Evolutionary conservation across 2,329 filamentous ascomycete genomes (phyloP).

Genomic region (Arthrocladium fulminans): DNA sequence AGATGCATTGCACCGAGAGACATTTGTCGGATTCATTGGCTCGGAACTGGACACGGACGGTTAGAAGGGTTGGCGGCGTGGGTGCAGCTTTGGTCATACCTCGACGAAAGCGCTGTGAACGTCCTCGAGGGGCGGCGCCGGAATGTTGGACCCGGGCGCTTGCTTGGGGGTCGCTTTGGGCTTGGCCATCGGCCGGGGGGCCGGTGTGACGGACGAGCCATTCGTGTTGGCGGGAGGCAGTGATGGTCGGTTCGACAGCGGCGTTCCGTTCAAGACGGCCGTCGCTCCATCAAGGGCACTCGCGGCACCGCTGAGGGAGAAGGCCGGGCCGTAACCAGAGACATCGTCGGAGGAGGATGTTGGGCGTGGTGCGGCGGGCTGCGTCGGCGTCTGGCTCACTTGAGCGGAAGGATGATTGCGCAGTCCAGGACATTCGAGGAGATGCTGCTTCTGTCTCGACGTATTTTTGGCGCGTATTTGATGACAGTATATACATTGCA

Average conservation of each 20-base stretch:
- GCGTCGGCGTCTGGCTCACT: conserved; percentile 13
- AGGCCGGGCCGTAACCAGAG: conserved; percentile 35
- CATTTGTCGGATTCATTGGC: conserved; percentile 29
- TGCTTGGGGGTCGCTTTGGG: conserved; percentile 18
- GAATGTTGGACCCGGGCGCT: conserved; percentile 30
- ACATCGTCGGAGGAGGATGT: conserved; percentile 30
- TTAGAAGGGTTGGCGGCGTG: not conserved
- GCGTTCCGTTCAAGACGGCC: conserved; percentile 8
- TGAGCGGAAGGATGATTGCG: conserved; percentile 33
- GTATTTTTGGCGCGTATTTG: conserved; percentile 47
- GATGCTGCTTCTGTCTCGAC: conserved; percentile 44
- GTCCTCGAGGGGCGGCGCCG: conserved; percentile 40
- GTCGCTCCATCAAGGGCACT: conserved; percentile 8
- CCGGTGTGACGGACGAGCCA: conserved; percentile 12
- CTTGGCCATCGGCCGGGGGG: conserved; percentile 17
- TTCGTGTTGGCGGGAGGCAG: conserved; percentile 27
- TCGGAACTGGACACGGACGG: conserved; percentile 10
- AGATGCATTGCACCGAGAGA: conserved; percentile 43
- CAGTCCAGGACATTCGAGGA: conserved; percentile 42
- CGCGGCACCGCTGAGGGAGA: conserved; percentile 8
- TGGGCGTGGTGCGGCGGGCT: conserved; percentile 30
- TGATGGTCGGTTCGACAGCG: conserved; percentile 31
- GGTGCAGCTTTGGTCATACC: not conserved
- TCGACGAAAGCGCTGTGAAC: conserved; percentile 43
- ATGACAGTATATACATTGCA: conserved; percentile 46